Conservation (phyloP, 1,284 basidiomycete species). For the Boletellus deceptivus region DNA sequence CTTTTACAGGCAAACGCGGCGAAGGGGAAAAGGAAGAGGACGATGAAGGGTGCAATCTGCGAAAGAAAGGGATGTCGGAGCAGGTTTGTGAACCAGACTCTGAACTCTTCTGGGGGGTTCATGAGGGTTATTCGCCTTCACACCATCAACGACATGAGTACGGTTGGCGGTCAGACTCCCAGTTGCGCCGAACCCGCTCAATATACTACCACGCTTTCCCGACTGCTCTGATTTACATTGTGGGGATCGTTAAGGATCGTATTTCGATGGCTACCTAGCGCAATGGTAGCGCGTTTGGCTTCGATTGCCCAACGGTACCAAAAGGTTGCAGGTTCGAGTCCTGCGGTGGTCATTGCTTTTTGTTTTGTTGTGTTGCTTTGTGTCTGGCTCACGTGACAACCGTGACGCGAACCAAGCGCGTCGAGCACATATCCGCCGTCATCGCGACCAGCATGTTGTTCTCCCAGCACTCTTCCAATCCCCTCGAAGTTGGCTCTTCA, state of each 20-base stretch:
- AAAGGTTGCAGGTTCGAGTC: constrained; percentile 89
- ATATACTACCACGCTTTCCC: constrained; percentile 64
- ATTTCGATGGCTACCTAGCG: constrained; percentile 38
- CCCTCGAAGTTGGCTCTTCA: constrained; percentile 67
- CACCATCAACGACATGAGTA: constrained; percentile 32
- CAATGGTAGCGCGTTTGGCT: constrained; percentile 83
- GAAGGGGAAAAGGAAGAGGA: constrained; percentile 55
- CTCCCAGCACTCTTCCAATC: constrained; percentile 78
- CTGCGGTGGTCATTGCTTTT: constrained; percentile 58
- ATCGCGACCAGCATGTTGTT: constrained; percentile 36
- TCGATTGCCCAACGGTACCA: constrained; percentile 68
- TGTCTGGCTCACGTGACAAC: constrained; percentile 1
- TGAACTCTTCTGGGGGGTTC: constrained; percentile 33
- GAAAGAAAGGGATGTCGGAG: constrained; percentile 34
- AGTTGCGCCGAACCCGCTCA: constrained; percentile 56
- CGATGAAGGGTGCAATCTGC: constrained; percentile 55
- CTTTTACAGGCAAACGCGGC: constrained; percentile 41
- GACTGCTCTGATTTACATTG: too few species aligned
- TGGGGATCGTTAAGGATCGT: rapidly evolving
- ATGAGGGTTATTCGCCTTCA: constrained; percentile 31
- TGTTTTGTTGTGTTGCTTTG: neutral
- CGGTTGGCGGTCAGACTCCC: constrained; percentile 10
- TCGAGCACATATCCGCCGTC: neutral
- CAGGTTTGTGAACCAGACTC: constrained; percentile 25
- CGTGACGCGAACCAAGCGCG: neutral